Percentiles rank a stretch among this genome's conserved stretches.
phyloP scores from a whole-genome alignment of 2,329 filamentous ascomycete species.

The Sclerotinia sclerotiorum region DNA sequence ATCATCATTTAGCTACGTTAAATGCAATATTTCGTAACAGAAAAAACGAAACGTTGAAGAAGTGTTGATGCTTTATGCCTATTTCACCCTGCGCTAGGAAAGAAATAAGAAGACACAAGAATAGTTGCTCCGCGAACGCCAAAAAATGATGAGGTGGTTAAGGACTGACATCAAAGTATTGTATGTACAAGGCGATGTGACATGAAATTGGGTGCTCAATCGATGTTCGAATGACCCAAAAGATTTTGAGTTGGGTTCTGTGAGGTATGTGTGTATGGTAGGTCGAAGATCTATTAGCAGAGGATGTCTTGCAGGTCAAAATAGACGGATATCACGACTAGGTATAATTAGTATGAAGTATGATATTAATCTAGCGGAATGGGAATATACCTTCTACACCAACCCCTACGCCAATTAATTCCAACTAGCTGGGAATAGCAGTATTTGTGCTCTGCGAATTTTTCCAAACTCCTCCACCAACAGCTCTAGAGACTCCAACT shows the following conservation, averaged over 20 bases:
- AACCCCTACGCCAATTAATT: not conserved
- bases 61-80: constrained; percentile 15
- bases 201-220: constrained; percentile 4
- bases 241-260: not conserved
- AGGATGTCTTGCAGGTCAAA: not conserved
- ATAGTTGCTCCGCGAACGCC: constrained; percentile 17
- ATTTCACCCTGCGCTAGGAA: constrained; percentile 25
- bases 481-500: constrained; percentile 60
- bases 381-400: constrained; percentile 13
- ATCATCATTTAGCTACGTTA: constrained; percentile 11
- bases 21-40: constrained; percentile 12
- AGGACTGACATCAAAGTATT: constrained; percentile 1
- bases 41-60: constrained; percentile 4
- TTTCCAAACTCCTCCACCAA: constrained; percentile 60
- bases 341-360: constrained; percentile 1
- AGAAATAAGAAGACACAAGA: constrained; percentile 20
- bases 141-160: constrained; percentile 1
- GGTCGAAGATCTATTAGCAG: constrained; percentile 1
- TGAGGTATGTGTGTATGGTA: not conserved
- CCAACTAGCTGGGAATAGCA: constrained; percentile 15
- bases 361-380: not conserved
- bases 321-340: not conserved
- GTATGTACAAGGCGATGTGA: constrained; percentile 19
- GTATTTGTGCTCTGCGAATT: constrained; percentile 35
- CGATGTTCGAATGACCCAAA: not conserved